Conservation (phyloP, 306 rosid genomes). For the Argentina anserina region DNA sequence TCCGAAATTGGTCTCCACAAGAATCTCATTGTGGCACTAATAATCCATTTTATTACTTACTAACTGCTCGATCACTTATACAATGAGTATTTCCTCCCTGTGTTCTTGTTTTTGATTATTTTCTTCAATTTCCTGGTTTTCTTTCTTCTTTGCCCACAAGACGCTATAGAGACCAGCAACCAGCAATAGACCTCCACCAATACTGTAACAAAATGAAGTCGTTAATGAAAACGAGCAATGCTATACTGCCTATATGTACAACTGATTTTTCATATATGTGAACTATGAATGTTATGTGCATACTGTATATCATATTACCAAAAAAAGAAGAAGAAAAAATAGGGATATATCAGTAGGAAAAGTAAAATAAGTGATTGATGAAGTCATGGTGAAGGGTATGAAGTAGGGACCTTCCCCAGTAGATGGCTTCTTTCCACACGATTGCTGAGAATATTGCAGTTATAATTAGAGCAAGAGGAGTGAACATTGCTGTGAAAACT, state of each 20-base stretch:
- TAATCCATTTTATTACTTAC: background rate
- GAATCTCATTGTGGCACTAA: background rate
- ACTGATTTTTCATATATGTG: background rate
- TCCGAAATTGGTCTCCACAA: background rate
- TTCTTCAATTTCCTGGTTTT: slow-evolving; percentile 24
- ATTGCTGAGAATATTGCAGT: slow-evolving; percentile 72
- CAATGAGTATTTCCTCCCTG: slow-evolving; percentile 44
- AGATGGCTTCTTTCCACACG: slow-evolving; percentile 68
- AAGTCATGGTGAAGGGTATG: background rate
- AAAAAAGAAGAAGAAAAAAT: background rate
- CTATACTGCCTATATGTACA: background rate
- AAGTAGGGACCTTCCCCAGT: slow-evolving; percentile 65
- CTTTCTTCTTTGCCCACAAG: slow-evolving; percentile 83
- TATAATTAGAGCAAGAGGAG: slow-evolving; percentile 71
- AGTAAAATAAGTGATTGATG: background rate
- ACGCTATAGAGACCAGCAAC: slow-evolving; percentile 75
- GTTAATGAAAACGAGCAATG: background rate
- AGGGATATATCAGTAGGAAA: background rate
- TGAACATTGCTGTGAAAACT: slow-evolving; percentile 81
- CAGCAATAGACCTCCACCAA: slow-evolving; percentile 71
- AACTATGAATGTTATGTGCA: background rate
- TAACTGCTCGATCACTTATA: slow-evolving; percentile 18
- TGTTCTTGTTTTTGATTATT: slow-evolving; percentile 26
- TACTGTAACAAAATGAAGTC: slow-evolving; percentile 34
- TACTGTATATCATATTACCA: background rate